Evolutionary conservation across 2,329 filamentous ascomycete species (phyloP).

Genomic region (Stagonosporopsis vannaccii): DNA sequence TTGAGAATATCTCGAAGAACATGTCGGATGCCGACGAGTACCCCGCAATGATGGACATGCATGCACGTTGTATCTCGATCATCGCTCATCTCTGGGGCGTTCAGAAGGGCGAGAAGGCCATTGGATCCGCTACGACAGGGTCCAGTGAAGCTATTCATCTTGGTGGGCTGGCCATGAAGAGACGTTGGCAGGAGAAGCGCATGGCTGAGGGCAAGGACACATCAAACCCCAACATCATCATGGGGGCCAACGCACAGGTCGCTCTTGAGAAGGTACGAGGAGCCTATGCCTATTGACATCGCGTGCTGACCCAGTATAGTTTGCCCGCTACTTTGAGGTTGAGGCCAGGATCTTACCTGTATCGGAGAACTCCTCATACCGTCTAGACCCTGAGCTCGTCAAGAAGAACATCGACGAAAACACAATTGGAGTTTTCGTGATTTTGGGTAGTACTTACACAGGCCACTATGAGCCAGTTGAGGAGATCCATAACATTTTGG

Average conservation of each 20-base stretch:
- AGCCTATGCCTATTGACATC: background rate
- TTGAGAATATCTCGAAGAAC: slow-evolving; percentile 74
- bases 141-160: slow-evolving; percentile 76
- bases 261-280: slow-evolving; percentile 67
- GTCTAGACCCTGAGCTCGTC: slow-evolving; percentile 69
- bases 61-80: slow-evolving; percentile 73
- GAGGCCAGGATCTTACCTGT: slow-evolving; percentile 71
- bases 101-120: slow-evolving; percentile 67
- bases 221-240: slow-evolving; percentile 73
- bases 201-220: slow-evolving; percentile 67
- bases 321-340: slow-evolving; percentile 77
- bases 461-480: slow-evolving; percentile 77
- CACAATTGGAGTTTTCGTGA: slow-evolving; percentile 78
- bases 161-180: slow-evolving; percentile 71
- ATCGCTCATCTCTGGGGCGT: slow-evolving; percentile 71
- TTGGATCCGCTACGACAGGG: slow-evolving; percentile 74
- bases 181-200: slow-evolving; percentile 73
- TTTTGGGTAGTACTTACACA: slow-evolving; percentile 75
- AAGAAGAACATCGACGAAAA: slow-evolving; percentile 76
- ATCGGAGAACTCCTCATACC: slow-evolving; percentile 65
- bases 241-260: slow-evolving; percentile 77
- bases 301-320: slow-evolving; percentile 41
- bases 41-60: slow-evolving; percentile 60
- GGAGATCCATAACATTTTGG: slow-evolving; percentile 70
- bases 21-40: slow-evolving; percentile 69